Conservation (phyloP, 768 basidiomycete genomes). For the Punctularia strigosozonata region DNA sequence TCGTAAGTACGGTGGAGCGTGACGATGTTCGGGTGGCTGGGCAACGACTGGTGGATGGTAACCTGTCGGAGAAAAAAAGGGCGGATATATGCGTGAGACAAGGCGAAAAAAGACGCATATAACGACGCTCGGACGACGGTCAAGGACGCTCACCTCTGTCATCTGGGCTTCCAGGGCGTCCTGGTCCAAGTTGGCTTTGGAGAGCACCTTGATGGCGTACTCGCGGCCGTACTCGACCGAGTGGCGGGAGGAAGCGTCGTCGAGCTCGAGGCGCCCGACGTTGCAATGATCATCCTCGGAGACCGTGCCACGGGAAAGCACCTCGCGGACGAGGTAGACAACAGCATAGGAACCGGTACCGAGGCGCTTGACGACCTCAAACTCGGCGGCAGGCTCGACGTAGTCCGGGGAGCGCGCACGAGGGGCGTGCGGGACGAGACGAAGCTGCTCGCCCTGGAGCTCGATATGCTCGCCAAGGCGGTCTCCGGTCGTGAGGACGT, state of each 20-base stretch:
- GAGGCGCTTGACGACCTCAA: slow-evolving; percentile 77
- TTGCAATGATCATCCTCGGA: slow-evolving; percentile 34
- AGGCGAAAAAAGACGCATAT: slow-evolving; percentile 5
- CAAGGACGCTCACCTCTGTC: slow-evolving; percentile 54
- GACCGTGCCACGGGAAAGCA: slow-evolving; percentile 27
- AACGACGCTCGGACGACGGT: slow-evolving; percentile 2
- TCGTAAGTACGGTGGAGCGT: slow-evolving; percentile 90
- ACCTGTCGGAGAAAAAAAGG: slow-evolving; percentile 35
- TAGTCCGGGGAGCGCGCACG: slow-evolving; percentile 24
- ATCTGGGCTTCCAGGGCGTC: slow-evolving; percentile 84
- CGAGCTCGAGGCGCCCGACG: slow-evolving; percentile 40
- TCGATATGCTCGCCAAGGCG: slow-evolving; percentile 54
- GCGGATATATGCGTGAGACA: neutral
- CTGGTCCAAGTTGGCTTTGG: slow-evolving; percentile 85
- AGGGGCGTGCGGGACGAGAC: slow-evolving; percentile 36
- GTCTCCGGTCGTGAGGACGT: slow-evolving; percentile 66
- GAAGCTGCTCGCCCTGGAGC: slow-evolving; percentile 57
- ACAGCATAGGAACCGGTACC: slow-evolving; percentile 90
- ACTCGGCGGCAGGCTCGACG: slow-evolving; percentile 46
- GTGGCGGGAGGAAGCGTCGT: slow-evolving; percentile 27
- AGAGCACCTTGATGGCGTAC: slow-evolving; percentile 93
- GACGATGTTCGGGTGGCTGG: slow-evolving; percentile 86
- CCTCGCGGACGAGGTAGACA: slow-evolving; percentile 83
- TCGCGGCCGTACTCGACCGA: slow-evolving; percentile 54
- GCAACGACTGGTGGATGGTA: slow-evolving; percentile 88